Percentiles rank a stretch among this genome's conserved stretches.
These are phyloP conservation scores for Macrophomina phaseolina DNA, from an alignment of 2,329 filamentous ascomycete species.

Conservation along the genomic window DNA sequence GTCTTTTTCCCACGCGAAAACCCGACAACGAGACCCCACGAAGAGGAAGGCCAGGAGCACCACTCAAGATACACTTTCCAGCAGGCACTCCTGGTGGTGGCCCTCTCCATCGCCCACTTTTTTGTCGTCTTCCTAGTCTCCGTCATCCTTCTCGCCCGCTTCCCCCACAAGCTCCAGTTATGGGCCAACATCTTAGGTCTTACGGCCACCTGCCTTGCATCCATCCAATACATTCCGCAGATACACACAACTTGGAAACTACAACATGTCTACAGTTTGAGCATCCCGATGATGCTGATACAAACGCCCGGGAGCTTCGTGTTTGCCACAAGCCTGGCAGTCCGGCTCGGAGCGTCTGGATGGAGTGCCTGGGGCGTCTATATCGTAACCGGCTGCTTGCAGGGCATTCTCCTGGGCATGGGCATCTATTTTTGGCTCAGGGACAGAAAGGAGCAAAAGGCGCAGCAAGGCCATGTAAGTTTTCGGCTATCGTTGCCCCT, in stretches of 20 bases:
- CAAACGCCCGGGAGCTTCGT: slow-evolving; percentile 93
- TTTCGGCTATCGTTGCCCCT: no score
- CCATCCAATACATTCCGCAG: slow-evolving; percentile 92
- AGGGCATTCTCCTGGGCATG: slow-evolving; percentile 81
- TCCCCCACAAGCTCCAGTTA: slow-evolving; percentile 67
- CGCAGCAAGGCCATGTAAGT: slow-evolving; percentile 6
- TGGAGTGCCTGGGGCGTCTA: slow-evolving; percentile 98
- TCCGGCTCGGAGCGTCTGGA: slow-evolving; percentile 76
- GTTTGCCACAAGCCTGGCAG: slow-evolving; percentile 83
- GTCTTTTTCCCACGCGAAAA: slow-evolving; percentile 75
- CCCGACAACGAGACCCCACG: slow-evolving; percentile 25
- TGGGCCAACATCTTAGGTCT: slow-evolving; percentile 91
- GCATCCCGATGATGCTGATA: slow-evolving; percentile 97
- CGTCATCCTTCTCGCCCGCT: slow-evolving; percentile 69
- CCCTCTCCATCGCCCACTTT: slow-evolving; percentile 75
- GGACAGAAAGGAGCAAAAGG: slow-evolving; percentile 38
- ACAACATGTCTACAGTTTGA: slow-evolving; percentile 86
- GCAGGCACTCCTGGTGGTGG: slow-evolving; percentile 77
- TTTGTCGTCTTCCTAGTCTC: slow-evolving; percentile 70
- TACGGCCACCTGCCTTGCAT: slow-evolving; percentile 77
- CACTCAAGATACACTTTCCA: slow-evolving; percentile 64
- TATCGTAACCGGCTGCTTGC: slow-evolving; percentile 82
- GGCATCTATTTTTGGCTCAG: slow-evolving; percentile 76
- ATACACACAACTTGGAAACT: slow-evolving; percentile 89
- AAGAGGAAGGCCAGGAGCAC: slow-evolving; percentile 35